Percentiles rank a stretch among this genome's conserved stretches.
Conservation (phyloP, 2,329 filamentous ascomycete genomes). For the Alternaria sp. region DNA sequence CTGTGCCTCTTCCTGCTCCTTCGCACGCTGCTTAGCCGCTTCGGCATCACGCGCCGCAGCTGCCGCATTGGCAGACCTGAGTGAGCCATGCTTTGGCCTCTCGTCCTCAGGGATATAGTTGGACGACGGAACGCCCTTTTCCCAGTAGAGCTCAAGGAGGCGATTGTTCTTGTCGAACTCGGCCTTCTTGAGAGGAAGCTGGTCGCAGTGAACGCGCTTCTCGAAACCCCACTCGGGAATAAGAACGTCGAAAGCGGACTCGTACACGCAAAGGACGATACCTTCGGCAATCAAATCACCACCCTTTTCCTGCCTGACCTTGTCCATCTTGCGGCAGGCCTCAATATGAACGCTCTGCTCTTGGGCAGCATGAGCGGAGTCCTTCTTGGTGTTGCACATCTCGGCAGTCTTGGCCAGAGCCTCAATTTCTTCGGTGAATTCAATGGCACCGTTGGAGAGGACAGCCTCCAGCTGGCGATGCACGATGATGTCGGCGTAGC, state of each 20-base stretch:
- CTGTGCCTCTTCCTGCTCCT: slow-evolving; percentile 88
- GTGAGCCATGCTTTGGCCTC: slow-evolving; percentile 81
- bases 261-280: slow-evolving; percentile 95
- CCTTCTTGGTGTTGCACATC: slow-evolving; percentile 98
- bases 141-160: slow-evolving; percentile 96
- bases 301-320: slow-evolving; percentile 82
- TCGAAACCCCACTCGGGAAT: slow-evolving; percentile 99
- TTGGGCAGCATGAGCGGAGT: slow-evolving; percentile 95
- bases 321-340: slow-evolving; percentile 94
- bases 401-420: slow-evolving; percentile 90
- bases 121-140: slow-evolving; percentile 97
- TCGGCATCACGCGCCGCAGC: slow-evolving; percentile 82
- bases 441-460: slow-evolving; percentile 79
- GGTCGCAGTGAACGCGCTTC: slow-evolving; percentile 98
- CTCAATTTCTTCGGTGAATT: slow-evolving; percentile 90
- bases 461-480: slow-evolving; percentile 92
- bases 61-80: slow-evolving; percentile 76
- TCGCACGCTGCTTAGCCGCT: slow-evolving; percentile 79
- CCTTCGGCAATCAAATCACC: slow-evolving; percentile 95
- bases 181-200: slow-evolving; percentile 97
- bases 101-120: slow-evolving; percentile 97
- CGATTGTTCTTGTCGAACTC: slow-evolving; percentile 97
- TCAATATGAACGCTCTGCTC: slow-evolving; percentile 99
- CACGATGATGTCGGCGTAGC: slow-evolving; percentile 93
- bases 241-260: slow-evolving; percentile 96